These are phyloP conservation scores for Podochytrium sp. DNA, from an alignment of 192 early-diverging fungal genomes.

Conservation along the genomic window DNA sequence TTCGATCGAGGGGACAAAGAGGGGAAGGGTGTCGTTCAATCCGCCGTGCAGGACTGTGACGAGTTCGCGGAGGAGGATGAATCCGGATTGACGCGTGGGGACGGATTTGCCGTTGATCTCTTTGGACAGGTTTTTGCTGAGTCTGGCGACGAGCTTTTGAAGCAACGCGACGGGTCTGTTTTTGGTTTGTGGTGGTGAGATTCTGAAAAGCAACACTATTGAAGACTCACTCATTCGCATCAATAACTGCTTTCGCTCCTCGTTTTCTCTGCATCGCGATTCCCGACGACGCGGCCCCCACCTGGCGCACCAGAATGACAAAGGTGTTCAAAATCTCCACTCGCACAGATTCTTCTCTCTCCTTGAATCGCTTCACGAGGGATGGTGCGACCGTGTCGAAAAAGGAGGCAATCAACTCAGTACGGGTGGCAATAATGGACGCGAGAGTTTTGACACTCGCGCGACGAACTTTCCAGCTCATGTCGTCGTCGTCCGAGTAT, in stretches of 20 bases:
- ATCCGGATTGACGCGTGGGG: slow-evolving; percentile 73
- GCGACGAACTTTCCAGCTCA: slow-evolving; percentile 90
- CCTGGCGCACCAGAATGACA: slow-evolving; percentile 62
- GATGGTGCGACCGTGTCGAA: slow-evolving; percentile 72
- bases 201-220: background rate
- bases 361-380: slow-evolving; percentile 78
- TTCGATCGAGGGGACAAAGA: slow-evolving; percentile 73
- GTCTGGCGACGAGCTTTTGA: slow-evolving; percentile 61
- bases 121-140: slow-evolving; percentile 70
- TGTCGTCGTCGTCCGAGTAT: slow-evolving; percentile 89
- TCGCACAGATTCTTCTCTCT: slow-evolving; percentile 84
- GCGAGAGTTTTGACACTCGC: slow-evolving; percentile 75
- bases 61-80: slow-evolving; percentile 72
- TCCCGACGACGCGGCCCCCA: slow-evolving; percentile 33
- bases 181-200: slow-evolving; percentile 27
- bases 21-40: slow-evolving; percentile 63
- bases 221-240: background rate
- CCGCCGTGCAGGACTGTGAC: slow-evolving; percentile 75
- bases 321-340: slow-evolving; percentile 78
- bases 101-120: slow-evolving; percentile 74
- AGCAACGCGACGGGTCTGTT: no score
- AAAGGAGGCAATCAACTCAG: slow-evolving; percentile 66
- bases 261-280: background rate
- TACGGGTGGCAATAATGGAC: slow-evolving; percentile 69
- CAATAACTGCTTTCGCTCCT: background rate